Percentiles rank a stretch among this genome's conserved stretches.
These are phyloP conservation scores for Rhizopus microsporus DNA, from an alignment of 371 early-diverging fungal species.

Conservation along the genomic window DNA sequence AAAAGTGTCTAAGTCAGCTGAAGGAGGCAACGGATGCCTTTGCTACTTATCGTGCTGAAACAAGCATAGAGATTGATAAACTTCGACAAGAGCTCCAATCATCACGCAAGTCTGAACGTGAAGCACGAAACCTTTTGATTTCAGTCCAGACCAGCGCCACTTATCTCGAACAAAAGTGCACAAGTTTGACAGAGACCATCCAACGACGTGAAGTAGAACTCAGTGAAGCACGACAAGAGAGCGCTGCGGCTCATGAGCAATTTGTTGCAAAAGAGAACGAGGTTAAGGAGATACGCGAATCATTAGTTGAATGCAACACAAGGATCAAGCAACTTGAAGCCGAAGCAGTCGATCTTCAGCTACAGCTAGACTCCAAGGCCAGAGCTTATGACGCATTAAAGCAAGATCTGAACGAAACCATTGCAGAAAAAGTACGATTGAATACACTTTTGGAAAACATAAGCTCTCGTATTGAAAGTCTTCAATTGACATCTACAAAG, in stretches of 20 bases:
- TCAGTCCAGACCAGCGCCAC: not conserved
- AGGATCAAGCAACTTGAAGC: not conserved
- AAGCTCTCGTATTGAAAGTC: conserved; percentile 12
- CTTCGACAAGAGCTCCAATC: conserved; percentile 7
- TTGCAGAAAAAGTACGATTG: conserved; percentile 6
- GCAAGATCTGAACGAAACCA: not conserved
- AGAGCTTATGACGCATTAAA: conserved; percentile 3
- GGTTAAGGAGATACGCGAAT: not conserved
- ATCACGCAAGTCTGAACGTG: conserved; percentile 7
- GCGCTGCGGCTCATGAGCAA: not conserved
- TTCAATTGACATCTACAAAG: not conserved
- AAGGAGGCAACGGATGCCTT: not conserved
- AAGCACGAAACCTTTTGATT: not conserved
- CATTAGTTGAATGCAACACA: conserved; percentile 3
- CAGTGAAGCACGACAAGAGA: conserved; percentile 1
- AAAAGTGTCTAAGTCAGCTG: not conserved
- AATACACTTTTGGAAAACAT: conserved; percentile 8
- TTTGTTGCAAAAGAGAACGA: conserved; percentile 5
- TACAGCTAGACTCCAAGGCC: not conserved
- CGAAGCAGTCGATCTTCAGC: conserved; percentile 1
- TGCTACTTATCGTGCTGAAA: conserved; percentile 5
- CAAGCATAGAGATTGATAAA: not conserved
- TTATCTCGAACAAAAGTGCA: not conserved
- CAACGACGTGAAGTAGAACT: conserved; percentile 3
- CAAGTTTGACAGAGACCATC: not conserved